Conservation (phyloP, 768 basidiomycete genomes). For the Gloeopeniophorella convolvens region DNA sequence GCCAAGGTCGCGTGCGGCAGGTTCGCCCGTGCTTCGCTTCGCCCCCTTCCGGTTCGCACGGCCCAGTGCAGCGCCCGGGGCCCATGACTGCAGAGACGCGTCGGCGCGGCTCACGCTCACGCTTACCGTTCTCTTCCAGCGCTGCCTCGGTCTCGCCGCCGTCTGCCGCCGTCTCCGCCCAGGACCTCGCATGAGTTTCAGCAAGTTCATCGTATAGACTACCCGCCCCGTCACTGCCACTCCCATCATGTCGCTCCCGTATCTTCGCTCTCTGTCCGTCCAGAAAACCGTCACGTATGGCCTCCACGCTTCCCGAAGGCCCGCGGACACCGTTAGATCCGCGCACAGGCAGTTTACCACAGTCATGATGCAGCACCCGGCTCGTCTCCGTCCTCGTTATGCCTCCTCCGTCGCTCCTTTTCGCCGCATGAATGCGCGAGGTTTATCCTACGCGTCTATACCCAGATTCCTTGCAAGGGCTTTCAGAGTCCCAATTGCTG, state of each 20-base stretch:
- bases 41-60: too few relatives aligned
- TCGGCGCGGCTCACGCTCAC: too few relatives aligned
- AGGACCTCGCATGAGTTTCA: background rate
- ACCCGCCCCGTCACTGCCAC: background rate
- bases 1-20: too few relatives aligned
- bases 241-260: slow-evolving; percentile 10
- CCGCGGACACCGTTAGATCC: slow-evolving; percentile 32
- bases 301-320: slow-evolving; percentile 37
- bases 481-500: slow-evolving; percentile 83
- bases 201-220: background rate
- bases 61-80: too few relatives aligned
- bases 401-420: slow-evolving; percentile 38
- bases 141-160: too few relatives aligned
- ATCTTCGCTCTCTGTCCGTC: slow-evolving; percentile 23
- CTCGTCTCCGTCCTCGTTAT: slow-evolving; percentile 44
- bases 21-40: too few relatives aligned
- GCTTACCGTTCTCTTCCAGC: too few relatives aligned
- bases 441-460: slow-evolving; percentile 81
- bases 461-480: slow-evolving; percentile 85
- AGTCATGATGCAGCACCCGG: slow-evolving; percentile 41
- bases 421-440: slow-evolving; percentile 65
- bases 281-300: slow-evolving; percentile 52
- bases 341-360: slow-evolving; percentile 55
- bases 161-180: background rate
- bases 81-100: too few relatives aligned